phyloP scores from a whole-genome alignment of 805 yeast species.

The Lachancea fermentati region DNA sequence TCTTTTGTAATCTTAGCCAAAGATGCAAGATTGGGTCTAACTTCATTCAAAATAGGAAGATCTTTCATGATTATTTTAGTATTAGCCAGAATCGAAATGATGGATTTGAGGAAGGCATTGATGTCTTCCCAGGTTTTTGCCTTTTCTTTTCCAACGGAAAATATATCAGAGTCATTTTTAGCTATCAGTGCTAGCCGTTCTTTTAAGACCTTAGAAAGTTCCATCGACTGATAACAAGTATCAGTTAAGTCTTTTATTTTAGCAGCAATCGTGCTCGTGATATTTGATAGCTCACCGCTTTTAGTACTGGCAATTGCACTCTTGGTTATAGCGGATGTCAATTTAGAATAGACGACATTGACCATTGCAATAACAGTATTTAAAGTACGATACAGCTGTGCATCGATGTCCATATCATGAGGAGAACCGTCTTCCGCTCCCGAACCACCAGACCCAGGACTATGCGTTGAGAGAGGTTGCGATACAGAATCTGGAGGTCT shows the following conservation, averaged over 20 bases:
- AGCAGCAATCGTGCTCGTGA: conserved; percentile 39
- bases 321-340: conserved; percentile 60
- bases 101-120: conserved; percentile 73
- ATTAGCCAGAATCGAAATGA: conserved; percentile 75
- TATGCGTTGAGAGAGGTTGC: conserved; percentile 6
- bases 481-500: conserved; percentile 6
- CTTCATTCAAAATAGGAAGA: conserved; percentile 72
- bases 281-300: conserved; percentile 25
- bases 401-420: conserved; percentile 50
- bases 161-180: conserved; percentile 20
- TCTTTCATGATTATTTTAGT: conserved; percentile 80
- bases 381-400: conserved; percentile 59
- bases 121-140: conserved; percentile 79
- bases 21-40: conserved; percentile 70
- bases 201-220: conserved; percentile 64
- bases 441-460: neutral
- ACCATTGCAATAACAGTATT: conserved; percentile 62
- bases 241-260: conserved; percentile 72
- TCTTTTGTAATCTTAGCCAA: conserved; percentile 88
- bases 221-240: conserved; percentile 76
- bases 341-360: conserved; percentile 68
- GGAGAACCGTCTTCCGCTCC: neutral
- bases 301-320: conserved; percentile 52
- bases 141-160: conserved; percentile 46
- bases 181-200: conserved; percentile 47